A percentile compares a stretch with the other conserved stretches of the same genome.
Evolutionary conservation across 2,329 filamentous ascomycete species (phyloP).

Genomic region (Aspergillus bombycis): DNA sequence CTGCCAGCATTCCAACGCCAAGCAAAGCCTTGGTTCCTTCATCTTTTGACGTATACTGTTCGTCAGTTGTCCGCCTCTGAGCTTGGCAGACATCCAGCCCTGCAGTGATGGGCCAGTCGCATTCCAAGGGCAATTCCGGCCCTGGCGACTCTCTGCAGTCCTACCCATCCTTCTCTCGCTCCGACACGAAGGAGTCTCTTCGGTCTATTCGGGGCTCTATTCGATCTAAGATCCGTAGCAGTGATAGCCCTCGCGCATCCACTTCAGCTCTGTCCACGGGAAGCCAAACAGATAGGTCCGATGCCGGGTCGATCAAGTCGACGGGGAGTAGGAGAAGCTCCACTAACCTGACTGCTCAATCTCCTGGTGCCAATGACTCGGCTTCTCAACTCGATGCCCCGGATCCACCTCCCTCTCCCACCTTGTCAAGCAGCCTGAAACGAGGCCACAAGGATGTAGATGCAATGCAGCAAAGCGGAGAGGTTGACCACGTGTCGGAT

Average conservation of each 20-base stretch:
- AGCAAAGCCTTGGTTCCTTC: conserved; percentile 26
- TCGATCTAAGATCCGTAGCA: conserved; percentile 76
- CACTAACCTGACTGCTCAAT: conserved; percentile 32
- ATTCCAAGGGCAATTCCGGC: conserved; percentile 59
- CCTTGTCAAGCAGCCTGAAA: conserved; percentile 74
- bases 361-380: conserved; percentile 48
- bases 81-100: conserved; percentile 38
- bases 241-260: conserved; percentile 81
- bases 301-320: conserved; percentile 75
- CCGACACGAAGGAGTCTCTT: conserved; percentile 89
- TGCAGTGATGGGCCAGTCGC: conserved; percentile 54
- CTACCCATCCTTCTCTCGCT: conserved; percentile 88
- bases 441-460: conserved; percentile 75
- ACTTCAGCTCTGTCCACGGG: conserved; percentile 65
- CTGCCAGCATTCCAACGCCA: conserved; percentile 31
- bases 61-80: conserved; percentile 27
- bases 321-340: conserved; percentile 56
- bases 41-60: conserved; percentile 26
- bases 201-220: conserved; percentile 81
- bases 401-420: conserved; percentile 80
- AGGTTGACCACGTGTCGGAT: conserved; percentile 94
- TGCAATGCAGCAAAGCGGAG: conserved; percentile 80
- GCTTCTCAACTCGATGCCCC: conserved; percentile 53
- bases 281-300: conserved; percentile 62
- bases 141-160: conserved; percentile 70